phyloP scores from a whole-genome alignment of 2,329 filamentous ascomycete species.

The Sclerotinia spermophila region DNA sequence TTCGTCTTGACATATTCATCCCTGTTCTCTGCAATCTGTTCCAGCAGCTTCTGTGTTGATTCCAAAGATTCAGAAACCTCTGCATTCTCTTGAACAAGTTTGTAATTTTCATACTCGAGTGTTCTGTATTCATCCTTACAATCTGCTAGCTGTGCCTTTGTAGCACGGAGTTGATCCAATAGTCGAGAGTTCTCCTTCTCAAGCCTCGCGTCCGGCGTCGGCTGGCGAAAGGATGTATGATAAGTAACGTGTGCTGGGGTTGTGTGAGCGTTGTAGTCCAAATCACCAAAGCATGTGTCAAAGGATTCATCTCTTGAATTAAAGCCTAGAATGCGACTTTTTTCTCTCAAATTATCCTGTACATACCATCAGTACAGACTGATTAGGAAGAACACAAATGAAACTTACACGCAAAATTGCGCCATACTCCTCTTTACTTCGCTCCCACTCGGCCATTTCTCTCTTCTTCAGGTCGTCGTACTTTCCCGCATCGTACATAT shows the following conservation, averaged over 20 bases:
- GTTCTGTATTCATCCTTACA: not conserved
- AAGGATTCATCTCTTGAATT: not conserved
- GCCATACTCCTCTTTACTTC: not conserved
- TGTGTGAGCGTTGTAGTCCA: not conserved
- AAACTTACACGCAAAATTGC: not conserved
- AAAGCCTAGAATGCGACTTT: not conserved
- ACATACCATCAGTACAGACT: not conserved
- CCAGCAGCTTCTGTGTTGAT: not conserved
- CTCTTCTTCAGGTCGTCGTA: not conserved
- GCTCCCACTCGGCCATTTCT: not conserved
- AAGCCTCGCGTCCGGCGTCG: not conserved
- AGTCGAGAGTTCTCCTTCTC: not conserved
- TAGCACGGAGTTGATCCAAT: not conserved
- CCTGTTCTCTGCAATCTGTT: constrained; percentile 1
- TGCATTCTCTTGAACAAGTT: not conserved
- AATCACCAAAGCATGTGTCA: not conserved
- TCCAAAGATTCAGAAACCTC: not conserved
- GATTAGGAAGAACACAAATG: not conserved
- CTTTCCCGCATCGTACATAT: not conserved
- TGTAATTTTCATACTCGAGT: not conserved
- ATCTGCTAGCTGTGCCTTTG: not conserved
- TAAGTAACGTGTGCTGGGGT: not conserved
- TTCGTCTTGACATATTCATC: not conserved
- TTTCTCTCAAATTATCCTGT: not conserved
- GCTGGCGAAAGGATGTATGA: not conserved